A percentile compares a stretch with the other conserved stretches of the same genome.
These are phyloP conservation scores for Lupinus albus DNA, from an alignment of 306 rosid species.

Conservation along the genomic window DNA sequence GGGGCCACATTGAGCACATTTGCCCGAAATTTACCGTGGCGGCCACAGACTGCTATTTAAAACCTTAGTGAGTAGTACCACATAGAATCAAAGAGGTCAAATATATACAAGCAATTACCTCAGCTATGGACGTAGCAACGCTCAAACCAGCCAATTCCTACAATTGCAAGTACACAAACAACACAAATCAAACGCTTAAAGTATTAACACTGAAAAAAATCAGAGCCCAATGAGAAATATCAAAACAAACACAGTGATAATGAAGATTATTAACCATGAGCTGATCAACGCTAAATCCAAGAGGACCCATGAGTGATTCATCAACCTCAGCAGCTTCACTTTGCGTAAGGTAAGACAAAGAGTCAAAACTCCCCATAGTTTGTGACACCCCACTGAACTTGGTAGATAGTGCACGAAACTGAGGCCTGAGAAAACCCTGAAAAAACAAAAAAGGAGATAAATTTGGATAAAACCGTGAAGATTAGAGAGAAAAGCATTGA, in stretches of 20 bases:
- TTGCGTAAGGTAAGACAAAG: conserved; percentile 73
- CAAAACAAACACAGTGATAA: not conserved
- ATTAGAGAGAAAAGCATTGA: not conserved
- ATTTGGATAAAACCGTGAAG: not conserved
- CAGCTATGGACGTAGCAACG: conserved; percentile 80
- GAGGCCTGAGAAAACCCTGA: conserved; percentile 57
- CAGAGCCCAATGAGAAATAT: no score
- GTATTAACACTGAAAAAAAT: no score
- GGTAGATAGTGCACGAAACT: conserved; percentile 50
- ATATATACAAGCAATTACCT: conserved; percentile 53
- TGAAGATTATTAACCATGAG: conserved; percentile 69
- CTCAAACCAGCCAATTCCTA: conserved; percentile 99
- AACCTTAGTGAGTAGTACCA: not conserved
- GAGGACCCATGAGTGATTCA: conserved; percentile 90
- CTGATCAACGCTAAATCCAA: conserved; percentile 89
- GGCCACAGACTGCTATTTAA: no score
- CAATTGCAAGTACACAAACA: not conserved
- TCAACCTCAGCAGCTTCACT: conserved; percentile 89
- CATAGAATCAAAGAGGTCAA: not conserved
- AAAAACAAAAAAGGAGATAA: conserved; percentile 5
- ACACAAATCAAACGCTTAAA: no score
- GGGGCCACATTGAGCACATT: no score
- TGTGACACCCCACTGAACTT: conserved; percentile 29
- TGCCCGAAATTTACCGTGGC: no score
- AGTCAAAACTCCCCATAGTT: conserved; percentile 53